phyloP scores from a whole-genome alignment of 2,329 filamentous ascomycete species.

The Ophiostoma perfectum region DNA sequence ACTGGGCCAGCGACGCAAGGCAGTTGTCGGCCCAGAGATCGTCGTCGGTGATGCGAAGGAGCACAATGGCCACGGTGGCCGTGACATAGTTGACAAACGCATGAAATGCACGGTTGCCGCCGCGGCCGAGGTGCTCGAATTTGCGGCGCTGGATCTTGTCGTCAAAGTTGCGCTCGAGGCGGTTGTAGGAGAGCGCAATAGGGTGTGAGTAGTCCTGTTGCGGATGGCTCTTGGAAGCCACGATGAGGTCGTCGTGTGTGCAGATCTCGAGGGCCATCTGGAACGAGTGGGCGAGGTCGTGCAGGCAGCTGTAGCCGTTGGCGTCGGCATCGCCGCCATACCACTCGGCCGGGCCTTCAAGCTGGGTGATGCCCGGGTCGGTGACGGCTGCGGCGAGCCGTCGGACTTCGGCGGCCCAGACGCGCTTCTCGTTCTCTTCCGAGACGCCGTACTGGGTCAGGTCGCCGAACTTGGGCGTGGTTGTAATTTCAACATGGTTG shows the following conservation, averaged over 20 bases:
- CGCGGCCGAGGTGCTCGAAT: slow-evolving; percentile 13
- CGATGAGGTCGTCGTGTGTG: slow-evolving; percentile 13
- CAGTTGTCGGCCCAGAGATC: background rate
- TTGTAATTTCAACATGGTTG: background rate
- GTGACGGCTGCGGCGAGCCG: slow-evolving; percentile 9
- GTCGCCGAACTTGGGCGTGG: slow-evolving; percentile 12
- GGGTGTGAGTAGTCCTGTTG: slow-evolving; percentile 10
- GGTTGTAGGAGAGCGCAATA: slow-evolving; percentile 12
- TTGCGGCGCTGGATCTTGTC: slow-evolving; percentile 14
- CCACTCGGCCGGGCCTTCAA: slow-evolving; percentile 9
- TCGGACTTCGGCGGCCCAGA: slow-evolving; percentile 9
- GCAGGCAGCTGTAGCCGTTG: slow-evolving; percentile 16
- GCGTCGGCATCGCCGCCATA: slow-evolving; percentile 13
- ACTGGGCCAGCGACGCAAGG: slow-evolving; percentile 8
- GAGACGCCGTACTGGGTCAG: slow-evolving; percentile 13
- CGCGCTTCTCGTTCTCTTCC: background rate
- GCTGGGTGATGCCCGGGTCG: background rate
- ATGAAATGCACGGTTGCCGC: slow-evolving; percentile 13
- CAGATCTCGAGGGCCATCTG: slow-evolving; percentile 16
- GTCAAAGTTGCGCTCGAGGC: slow-evolving; percentile 14
- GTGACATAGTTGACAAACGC: slow-evolving; percentile 13
- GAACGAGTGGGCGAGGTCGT: slow-evolving; percentile 14
- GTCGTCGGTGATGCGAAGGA: background rate
- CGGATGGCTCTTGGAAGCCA: slow-evolving; percentile 6
- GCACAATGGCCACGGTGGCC: slow-evolving; percentile 5